Evolutionary conservation across 139 green algal species (phyloP), one percentile per base, ranked within the genome.

Genomic region (Pseudopediastrum boryanum): DNA sequence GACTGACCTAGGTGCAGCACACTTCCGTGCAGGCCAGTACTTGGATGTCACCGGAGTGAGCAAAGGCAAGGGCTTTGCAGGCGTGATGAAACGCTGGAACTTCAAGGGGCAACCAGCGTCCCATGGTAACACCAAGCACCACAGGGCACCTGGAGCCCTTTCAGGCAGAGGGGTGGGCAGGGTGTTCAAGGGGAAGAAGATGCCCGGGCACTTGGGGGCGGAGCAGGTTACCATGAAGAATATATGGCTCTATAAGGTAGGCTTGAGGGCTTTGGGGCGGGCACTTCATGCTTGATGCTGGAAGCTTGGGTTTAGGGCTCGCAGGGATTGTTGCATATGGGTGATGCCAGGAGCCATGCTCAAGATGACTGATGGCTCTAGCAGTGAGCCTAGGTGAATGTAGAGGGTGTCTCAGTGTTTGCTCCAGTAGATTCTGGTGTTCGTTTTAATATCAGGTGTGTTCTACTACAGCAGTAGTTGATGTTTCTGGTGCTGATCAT

Each of bases 151-250:
- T 6, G 85, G 84, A 23, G 62, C 80, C 29, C 88, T 86, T 61
- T 84, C 85, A 58, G 69, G 72, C 46, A 83, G 85, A n/a, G 83
- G 92, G 62, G 93, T 94, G 0, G 95, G 94, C 36, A 94, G 89
- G 71, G 90, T 98, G 46, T 99, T 94, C 87, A 97, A 98, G 83
- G 96, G 94, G 69, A 99, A 98, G 86, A 98, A 98, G 85, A 97
- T 99, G 94, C 83, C 97, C 0, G 97, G 97, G 7, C 89, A 90
- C 42, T 97, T 99, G 94, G 97, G 97, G 54, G 81, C 84, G 29
- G 85, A 94, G 67, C 83, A 69, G 25, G 75, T 91, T 23, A 98
- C 93, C 1, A 89, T 96, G 41, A 89, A 90, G 36, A 92, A 92
- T 80, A 89, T 84, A 51, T 89, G 86, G 67, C 69, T 96, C 12